A percentile compares a stretch with the other conserved stretches of the same genome.
Evolutionary conservation across 1,284 basidiomycete species (phyloP).

Genomic region (Cronartium quercuum): DNA sequence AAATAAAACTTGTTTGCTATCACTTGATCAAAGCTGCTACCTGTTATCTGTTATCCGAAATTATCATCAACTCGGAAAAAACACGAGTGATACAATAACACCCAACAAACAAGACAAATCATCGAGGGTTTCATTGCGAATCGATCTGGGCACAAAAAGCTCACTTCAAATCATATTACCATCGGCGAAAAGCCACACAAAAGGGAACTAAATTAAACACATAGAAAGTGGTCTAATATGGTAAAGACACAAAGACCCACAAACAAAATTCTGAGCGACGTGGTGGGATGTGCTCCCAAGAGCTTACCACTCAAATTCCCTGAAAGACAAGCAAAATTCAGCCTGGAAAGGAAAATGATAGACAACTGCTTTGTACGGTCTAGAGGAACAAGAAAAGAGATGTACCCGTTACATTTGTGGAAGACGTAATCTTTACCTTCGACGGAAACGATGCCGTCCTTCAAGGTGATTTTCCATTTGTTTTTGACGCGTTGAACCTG

Average conservation of each 20-base stretch:
- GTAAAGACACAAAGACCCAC: background rate
- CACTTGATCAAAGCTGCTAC: too few relatives aligned
- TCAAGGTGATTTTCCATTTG: conserved; percentile 99
- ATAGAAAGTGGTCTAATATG: background rate
- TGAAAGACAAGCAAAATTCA: background rate
- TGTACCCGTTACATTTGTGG: conserved; percentile 68
- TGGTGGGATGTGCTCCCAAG: background rate
- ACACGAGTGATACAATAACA: too few relatives aligned
- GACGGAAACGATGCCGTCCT: conserved; percentile 95
- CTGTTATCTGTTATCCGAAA: too few relatives aligned
- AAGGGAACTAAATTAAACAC: background rate
- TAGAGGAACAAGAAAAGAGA: conserved; percentile 7
- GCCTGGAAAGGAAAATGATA: background rate
- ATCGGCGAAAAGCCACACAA: background rate
- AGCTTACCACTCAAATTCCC: conserved; percentile 3
- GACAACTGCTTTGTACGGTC: background rate
- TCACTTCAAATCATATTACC: background rate
- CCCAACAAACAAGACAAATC: too few relatives aligned
- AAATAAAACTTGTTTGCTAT: too few relatives aligned
- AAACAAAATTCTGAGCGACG: background rate
- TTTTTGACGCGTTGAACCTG: conserved; percentile 96
- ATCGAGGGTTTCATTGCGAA: too few relatives aligned
- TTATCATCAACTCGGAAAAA: too few relatives aligned
- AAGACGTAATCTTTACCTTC: conserved; percentile 97
- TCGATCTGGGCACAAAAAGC: background rate